phyloP scores from a whole-genome alignment of 371 early-diverging fungal species.

The Mortierella sp. region DNA sequence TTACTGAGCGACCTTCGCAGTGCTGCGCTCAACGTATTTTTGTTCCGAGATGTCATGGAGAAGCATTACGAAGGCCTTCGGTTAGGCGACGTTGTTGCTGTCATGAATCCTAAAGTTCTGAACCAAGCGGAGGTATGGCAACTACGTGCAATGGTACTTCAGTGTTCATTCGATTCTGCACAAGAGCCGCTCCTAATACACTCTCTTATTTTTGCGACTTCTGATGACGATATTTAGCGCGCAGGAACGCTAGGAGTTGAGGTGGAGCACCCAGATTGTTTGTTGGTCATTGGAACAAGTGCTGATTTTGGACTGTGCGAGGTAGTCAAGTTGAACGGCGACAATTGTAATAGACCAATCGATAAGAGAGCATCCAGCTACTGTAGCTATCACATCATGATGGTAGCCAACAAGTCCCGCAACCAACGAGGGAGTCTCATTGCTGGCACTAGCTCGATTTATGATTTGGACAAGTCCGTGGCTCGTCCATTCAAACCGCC shows the following conservation, averaged over 20 bases:
- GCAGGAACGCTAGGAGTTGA: constrained; percentile 40
- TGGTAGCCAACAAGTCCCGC: constrained; percentile 46
- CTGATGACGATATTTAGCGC: constrained; percentile 7
- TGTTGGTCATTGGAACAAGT: constrained; percentile 35
- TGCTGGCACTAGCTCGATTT: constrained; percentile 50
- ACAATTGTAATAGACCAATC: constrained; percentile 37
- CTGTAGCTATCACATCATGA: constrained; percentile 46
- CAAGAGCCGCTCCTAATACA: background rate
- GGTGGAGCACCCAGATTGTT: constrained; percentile 40
- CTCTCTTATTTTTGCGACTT: background rate
- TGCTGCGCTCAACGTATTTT: constrained; percentile 40
- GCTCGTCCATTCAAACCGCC: background rate
- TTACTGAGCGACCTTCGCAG: constrained; percentile 41
- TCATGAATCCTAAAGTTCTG: constrained; percentile 45
- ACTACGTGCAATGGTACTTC: background rate
- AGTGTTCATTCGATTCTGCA: background rate
- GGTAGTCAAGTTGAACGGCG: constrained; percentile 42
- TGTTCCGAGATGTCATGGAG: constrained; percentile 44
- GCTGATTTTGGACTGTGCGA: constrained; percentile 43
- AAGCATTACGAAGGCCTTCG: constrained; percentile 25
- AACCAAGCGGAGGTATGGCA: constrained; percentile 47
- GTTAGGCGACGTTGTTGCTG: constrained; percentile 36
- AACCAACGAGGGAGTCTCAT: constrained; percentile 50
- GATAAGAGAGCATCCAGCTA: constrained; percentile 36
- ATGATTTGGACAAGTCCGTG: constrained; percentile 30